A percentile compares a stretch with the other conserved stretches of the same genome.
Conservation (phyloP, 169 alveolate genomes). For the Plasmodium blacklocki region DNA sequence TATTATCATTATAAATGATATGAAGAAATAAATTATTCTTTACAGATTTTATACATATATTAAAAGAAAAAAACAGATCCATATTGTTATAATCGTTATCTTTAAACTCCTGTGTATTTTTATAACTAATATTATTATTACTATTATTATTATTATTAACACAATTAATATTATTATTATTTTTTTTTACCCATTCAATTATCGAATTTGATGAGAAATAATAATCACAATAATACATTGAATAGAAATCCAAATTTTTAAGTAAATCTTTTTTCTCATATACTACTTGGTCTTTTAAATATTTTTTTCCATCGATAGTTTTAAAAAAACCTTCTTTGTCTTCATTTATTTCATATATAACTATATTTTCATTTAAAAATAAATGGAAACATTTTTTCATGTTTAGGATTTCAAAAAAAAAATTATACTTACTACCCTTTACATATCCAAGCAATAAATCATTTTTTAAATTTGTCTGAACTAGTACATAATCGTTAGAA, state of each 20-base stretch:
- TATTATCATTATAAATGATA: conserved; percentile 21
- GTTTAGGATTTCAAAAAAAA: conserved; percentile 59
- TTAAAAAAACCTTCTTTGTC: background rate
- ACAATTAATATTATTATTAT: background rate
- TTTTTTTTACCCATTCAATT: conserved; percentile 1
- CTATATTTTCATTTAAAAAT: conserved; percentile 24
- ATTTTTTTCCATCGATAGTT: conserved; percentile 10
- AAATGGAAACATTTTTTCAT: conserved; percentile 30
- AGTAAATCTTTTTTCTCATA: conserved; percentile 18
- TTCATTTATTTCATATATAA: conserved; percentile 23
- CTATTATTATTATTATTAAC: background rate
- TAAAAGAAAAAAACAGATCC: conserved; percentile 4
- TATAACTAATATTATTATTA: background rate
- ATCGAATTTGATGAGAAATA: conserved; percentile 42
- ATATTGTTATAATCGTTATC: background rate
- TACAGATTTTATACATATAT: conserved; percentile 11
- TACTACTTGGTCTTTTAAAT: conserved; percentile 36
- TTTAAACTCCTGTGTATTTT: background rate
- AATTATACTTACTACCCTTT: conserved; percentile 52
- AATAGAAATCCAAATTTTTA: conserved; percentile 6
- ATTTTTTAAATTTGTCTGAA: conserved; percentile 62
- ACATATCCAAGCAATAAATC: conserved; percentile 63
- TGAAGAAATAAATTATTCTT: conserved; percentile 14
- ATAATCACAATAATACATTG: conserved; percentile 36
- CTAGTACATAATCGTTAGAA: conserved; percentile 49